phyloP scores from a whole-genome alignment of 495 filamentous ascomycete species.

The Patellaria atrata region DNA sequence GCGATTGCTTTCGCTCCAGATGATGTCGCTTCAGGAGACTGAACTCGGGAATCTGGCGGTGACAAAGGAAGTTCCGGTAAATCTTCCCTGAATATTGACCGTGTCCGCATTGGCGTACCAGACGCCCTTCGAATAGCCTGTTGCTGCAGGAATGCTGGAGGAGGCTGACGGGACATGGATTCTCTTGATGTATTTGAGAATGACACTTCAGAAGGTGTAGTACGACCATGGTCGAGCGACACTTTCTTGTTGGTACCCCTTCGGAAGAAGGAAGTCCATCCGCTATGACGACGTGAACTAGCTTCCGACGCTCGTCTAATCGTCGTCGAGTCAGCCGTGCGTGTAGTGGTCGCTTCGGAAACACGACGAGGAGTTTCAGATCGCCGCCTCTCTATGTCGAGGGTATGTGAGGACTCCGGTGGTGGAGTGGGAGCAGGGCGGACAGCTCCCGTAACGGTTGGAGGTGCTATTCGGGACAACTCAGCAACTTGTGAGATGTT shows the following conservation, averaged over 20 bases:
- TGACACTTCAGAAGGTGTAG: conserved; percentile 32
- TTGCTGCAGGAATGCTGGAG: conserved; percentile 30
- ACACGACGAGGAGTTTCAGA: conserved; percentile 28
- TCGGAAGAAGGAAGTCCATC: conserved; percentile 63
- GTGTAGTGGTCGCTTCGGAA: conserved; percentile 32
- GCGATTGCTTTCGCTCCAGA: conserved; percentile 8
- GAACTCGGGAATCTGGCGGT: conserved; percentile 64
- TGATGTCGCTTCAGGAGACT: conserved; percentile 45
- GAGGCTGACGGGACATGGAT: conserved; percentile 44
- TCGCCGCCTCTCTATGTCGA: conserved; percentile 28
- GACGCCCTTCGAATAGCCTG: conserved; percentile 22
- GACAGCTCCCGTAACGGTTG: conserved; percentile 11
- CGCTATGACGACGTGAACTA: conserved; percentile 29
- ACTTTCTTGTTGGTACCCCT: conserved; percentile 43
- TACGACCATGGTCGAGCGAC: conserved; percentile 40
- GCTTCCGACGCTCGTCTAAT: conserved; percentile 36
- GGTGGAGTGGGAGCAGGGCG: conserved; percentile 5
- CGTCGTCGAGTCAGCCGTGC: conserved; percentile 44
- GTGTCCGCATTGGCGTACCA: conserved; percentile 54
- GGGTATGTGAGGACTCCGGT: conserved; percentile 7
- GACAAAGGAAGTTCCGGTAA: conserved; percentile 73
- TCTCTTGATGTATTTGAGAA: conserved; percentile 82
- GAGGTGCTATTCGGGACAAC: conserved; percentile 15
- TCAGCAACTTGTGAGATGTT: conserved; percentile 42
- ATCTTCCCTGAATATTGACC: conserved; percentile 88